phyloP scores from a whole-genome alignment of 176 grass and related monocot genomes.

The Cenchrus fungigraminus region DNA sequence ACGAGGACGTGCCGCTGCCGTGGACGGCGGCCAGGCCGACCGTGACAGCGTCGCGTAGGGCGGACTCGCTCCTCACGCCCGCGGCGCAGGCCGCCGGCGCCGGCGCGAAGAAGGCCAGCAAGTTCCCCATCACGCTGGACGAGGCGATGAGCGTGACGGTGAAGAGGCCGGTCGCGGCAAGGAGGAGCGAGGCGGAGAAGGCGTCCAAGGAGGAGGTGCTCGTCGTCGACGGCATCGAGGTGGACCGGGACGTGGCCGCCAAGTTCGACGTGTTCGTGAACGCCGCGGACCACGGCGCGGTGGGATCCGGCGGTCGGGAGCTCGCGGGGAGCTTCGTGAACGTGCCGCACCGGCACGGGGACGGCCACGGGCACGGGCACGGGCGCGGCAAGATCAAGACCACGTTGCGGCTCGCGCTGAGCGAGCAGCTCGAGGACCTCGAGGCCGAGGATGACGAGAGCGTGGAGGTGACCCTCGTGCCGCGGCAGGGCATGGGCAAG shows the following conservation, averaged over 20 bases:
- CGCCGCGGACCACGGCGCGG: slow-evolving; percentile 44
- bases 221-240: slow-evolving; percentile 53
- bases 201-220: slow-evolving; percentile 53
- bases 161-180: slow-evolving; percentile 34
- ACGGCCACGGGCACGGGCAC: slow-evolving; percentile 24
- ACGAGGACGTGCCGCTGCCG: slow-evolving; percentile 60
- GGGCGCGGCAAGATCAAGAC: slow-evolving; percentile 18
- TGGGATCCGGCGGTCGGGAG: slow-evolving; percentile 38
- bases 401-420: slow-evolving; percentile 44
- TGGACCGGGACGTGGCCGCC: slow-evolving; percentile 36
- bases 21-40: slow-evolving; percentile 41
- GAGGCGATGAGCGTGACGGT: slow-evolving; percentile 36
- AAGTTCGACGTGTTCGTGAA: slow-evolving; percentile 78
- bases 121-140: slow-evolving; percentile 54
- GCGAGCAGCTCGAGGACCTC: slow-evolving; percentile 56
- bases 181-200: slow-evolving; percentile 50
- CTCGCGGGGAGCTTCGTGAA: slow-evolving; percentile 64
- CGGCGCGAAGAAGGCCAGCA: neutral
- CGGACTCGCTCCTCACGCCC: slow-evolving; percentile 3
- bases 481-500: slow-evolving; percentile 34
- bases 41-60: neutral
- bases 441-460: slow-evolving; percentile 42
- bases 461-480: slow-evolving; percentile 49
- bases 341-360: slow-evolving; percentile 45
- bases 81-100: neutral